These are phyloP conservation scores for Fragaria vesca DNA, from an alignment of 306 rosid genomes.

Conservation along the genomic window DNA sequence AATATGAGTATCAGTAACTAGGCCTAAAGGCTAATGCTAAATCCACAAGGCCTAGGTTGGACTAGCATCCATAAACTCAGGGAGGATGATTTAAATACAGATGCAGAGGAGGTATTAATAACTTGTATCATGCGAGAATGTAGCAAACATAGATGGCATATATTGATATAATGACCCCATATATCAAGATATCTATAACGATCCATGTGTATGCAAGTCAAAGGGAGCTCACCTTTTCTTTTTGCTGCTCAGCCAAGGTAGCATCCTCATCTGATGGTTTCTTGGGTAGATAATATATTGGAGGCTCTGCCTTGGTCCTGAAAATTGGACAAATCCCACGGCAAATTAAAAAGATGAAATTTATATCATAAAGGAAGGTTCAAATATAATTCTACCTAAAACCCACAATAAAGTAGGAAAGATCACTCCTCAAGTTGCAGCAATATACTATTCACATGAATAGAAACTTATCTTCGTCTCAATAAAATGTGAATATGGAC, in stretches of 20 bases:
- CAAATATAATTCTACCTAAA: slow-evolving; percentile 37
- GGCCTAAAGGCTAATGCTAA: background rate
- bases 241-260: slow-evolving; percentile 49
- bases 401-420: slow-evolving; percentile 47
- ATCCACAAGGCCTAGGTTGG: background rate
- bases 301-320: slow-evolving; percentile 96
- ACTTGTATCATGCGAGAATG: background rate
- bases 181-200: background rate
- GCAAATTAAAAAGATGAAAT: slow-evolving; percentile 20
- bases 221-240: slow-evolving; percentile 64
- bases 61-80: background rate
- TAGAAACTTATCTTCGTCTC: slow-evolving; percentile 98
- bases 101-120: background rate
- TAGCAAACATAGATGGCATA: background rate
- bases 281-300: slow-evolving; percentile 86
- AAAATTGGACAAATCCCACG: slow-evolving; percentile 27
- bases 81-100: background rate
- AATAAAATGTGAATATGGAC: slow-evolving; percentile 99
- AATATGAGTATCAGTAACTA: background rate
- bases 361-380: slow-evolving; percentile 4
- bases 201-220: background rate
- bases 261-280: slow-evolving; percentile 74
- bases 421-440: slow-evolving; percentile 63
- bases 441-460: slow-evolving; percentile 70
- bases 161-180: background rate